Percentiles rank a stretch among this genome's conserved stretches.
Evolutionary conservation across 257 asterid species (phyloP).

Genomic region (Verbascum thapsus): DNA sequence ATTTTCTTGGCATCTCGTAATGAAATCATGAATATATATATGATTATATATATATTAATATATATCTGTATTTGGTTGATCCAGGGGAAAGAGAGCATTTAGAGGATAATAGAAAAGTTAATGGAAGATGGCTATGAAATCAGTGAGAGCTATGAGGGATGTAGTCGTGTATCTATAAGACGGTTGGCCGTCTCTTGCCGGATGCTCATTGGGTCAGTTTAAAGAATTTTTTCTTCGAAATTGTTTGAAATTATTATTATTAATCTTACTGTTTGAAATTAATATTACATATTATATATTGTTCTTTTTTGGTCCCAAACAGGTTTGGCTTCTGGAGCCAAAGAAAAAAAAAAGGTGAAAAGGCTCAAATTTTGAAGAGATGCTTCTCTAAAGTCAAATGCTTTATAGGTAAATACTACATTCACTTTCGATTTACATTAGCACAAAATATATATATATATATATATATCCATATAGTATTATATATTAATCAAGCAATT

Average conservation of each 20-base stretch:
- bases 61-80: conserved; percentile 30
- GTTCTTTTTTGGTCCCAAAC: conserved; percentile 7
- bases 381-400: conserved; percentile 69
- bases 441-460: not conserved
- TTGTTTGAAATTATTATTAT: no score
- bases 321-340: conserved; percentile 81
- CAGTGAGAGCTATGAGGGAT: conserved; percentile 53
- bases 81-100: conserved; percentile 71
- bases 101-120: conserved; percentile 45
- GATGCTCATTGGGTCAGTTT: conserved; percentile 82
- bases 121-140: conserved; percentile 46
- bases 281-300: not conserved
- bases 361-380: conserved; percentile 48
- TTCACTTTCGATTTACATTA: not conserved
- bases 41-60: conserved; percentile 1
- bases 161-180: conserved; percentile 68
- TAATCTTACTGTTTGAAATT: conserved; percentile 18
- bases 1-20: conserved; percentile 17
- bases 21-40: no score
- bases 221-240: conserved; percentile 14
- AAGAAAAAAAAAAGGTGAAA: conserved; percentile 46
- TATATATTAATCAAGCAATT: conserved; percentile 18
- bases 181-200: conserved; percentile 84
- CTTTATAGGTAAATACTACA: conserved; percentile 56
- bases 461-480: not conserved